Evolutionary conservation across 140 eudicot species (phyloP).

Genomic region (Bidens hawaiensis): DNA sequence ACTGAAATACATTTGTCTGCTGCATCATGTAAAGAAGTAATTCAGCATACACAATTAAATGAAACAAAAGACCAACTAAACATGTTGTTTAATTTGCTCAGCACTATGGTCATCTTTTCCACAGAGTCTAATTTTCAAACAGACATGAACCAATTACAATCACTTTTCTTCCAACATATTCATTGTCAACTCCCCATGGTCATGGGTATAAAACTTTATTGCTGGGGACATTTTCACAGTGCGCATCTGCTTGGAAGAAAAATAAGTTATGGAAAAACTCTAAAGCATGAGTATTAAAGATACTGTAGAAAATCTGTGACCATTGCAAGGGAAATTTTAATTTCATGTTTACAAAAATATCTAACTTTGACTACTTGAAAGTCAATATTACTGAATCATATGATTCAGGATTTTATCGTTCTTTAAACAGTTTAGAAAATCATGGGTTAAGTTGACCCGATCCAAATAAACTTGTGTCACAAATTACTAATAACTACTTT

Average conservation of each 20-base stretch:
- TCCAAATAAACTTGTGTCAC: too few relatives aligned
- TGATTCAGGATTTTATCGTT: too few relatives aligned
- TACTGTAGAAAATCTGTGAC: slow-evolving; percentile 22
- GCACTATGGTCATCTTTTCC: slow-evolving; percentile 50
- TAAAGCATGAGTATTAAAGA: background rate
- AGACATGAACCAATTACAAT: slow-evolving; percentile 55
- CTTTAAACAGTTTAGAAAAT: too few relatives aligned
- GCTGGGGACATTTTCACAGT: slow-evolving; percentile 54
- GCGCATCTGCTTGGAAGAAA: slow-evolving; percentile 39
- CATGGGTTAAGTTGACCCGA: too few relatives aligned
- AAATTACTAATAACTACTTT: too few relatives aligned
- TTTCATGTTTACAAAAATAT: too few relatives aligned
- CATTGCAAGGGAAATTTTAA: slow-evolving; percentile 40
- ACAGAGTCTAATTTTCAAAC: slow-evolving; percentile 49
- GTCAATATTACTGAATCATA: too few relatives aligned
- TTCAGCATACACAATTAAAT: background rate
- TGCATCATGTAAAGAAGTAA: slow-evolving; percentile 59
- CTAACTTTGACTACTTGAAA: too few relatives aligned
- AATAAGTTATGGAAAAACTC: background rate
- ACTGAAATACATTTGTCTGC: slow-evolving; percentile 75
- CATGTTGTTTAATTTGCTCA: slow-evolving; percentile 27
- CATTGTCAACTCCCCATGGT: slow-evolving; percentile 59
- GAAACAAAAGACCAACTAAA: background rate
- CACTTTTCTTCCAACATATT: slow-evolving; percentile 66
- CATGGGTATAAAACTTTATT: slow-evolving; percentile 52